Evolutionary conservation across 495 filamentous ascomycete genomes (phyloP), one percentile per base, ranked within the genome.

Genomic region (Daldinia decipiens): DNA sequence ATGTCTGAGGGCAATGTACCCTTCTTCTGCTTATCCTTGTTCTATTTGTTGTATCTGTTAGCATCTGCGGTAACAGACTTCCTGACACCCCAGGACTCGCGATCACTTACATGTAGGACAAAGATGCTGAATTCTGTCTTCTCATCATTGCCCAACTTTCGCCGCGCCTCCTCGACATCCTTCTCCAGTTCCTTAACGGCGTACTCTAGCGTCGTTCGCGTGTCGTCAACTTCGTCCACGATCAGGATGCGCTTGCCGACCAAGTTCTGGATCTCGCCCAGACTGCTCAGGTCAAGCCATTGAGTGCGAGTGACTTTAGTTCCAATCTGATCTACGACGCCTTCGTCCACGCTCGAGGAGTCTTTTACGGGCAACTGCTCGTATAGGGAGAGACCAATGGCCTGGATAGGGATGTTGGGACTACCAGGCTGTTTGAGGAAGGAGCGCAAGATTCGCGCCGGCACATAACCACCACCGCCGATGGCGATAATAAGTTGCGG

Each of bases 401-500:
- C 95, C 86, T 99, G 95, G 81, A 99, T 99, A 65, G 95, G 95
- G 78, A 99, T 99, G 82, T 99, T 99, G 78, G 93, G 86, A 70
- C 86, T 88, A 66, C 91, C 92, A 57, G 92, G 86, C 75, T 89
- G 88, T 85, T 97, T 98, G 78, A 99, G 93, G 84, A 98, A 99
- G 11, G 95, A 98, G 53, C 95, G 92, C 62, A 99, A 89, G 81
- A 99, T 98, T 65, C 95, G 93, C 43, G 95, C 95, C 52, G 95
- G 95, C 21, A 99, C 93, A 79, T 98, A 99, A 59, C 95, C 95
- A 76, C 95, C 95, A 68, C 95, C 95, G 67, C 95, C 95, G 76
- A 99, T 99, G 75, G 95, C 95, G 79, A 99, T 96, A 87, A 99
- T 98, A 60, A 99, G 90, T 77, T 97, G 93, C 45, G 95, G 95